A percentile compares a stretch with the other conserved stretches of the same genome.
These are phyloP conservation scores for Plicaturopsis crispa DNA, from an alignment of 768 basidiomycete species.

Conservation along the genomic window DNA sequence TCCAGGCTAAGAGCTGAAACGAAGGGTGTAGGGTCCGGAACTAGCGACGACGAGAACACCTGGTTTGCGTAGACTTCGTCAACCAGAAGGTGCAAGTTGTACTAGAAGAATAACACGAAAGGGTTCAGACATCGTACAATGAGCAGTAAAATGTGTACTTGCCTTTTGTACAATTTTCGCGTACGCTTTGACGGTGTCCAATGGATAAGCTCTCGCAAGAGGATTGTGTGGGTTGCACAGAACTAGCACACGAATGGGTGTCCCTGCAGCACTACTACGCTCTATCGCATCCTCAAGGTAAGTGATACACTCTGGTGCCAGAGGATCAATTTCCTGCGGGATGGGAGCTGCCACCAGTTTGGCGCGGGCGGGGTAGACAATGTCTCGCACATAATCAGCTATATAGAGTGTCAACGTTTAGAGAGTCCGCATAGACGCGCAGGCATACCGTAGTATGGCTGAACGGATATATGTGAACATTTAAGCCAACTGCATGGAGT, in stretches of 20 bases:
- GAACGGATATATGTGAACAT: too few relatives aligned
- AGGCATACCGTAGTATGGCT: too few relatives aligned
- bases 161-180: constrained; percentile 10
- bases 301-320: not conserved
- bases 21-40: constrained; percentile 15
- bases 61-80: constrained; percentile 23
- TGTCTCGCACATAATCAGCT: constrained; percentile 4
- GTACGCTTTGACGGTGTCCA: constrained; percentile 14
- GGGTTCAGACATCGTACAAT: too few relatives aligned
- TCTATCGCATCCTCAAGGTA: not conserved
- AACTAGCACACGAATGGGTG: constrained; percentile 13
- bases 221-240: constrained; percentile 25
- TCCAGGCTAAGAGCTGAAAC: constrained; percentile 15
- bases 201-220: constrained; percentile 13
- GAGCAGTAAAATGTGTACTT: not conserved
- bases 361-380: constrained; percentile 1
- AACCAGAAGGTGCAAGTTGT: constrained; percentile 19
- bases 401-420: too few relatives aligned
- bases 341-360: constrained; percentile 3
- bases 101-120: too few relatives aligned
- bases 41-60: constrained; percentile 9
- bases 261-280: not conserved
- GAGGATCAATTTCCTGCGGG: constrained; percentile 3
- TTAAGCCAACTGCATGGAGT: too few relatives aligned
- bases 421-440: too few relatives aligned